Evolutionary conservation across 1,139 yeast genomes (phyloP), one percentile per base, ranked within the genome.

Genomic region (Blastobotrys illinoisensis): DNA sequence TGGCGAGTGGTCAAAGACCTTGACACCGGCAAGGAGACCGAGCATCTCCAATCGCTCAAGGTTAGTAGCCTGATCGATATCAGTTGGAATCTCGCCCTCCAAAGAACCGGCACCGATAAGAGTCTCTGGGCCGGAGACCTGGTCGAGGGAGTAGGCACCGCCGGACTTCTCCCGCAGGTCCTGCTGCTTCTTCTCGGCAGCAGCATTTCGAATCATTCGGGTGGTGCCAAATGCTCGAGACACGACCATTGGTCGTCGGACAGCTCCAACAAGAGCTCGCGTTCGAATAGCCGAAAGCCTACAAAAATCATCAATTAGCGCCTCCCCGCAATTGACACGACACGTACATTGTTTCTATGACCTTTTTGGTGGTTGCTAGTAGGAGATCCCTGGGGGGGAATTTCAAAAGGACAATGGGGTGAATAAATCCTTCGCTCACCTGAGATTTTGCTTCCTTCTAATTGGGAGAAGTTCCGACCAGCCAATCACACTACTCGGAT

Each of bases 21-120:
- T 98, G 64, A 93, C 81, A 81, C 99, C 99, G 76, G 90, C 97
- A 73, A 87, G 77, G 77, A 90, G 88, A 79, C 96, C 97, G 70
- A 93, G 83, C 68, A 88, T 74, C 80, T 93, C 99, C 67, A 90
- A 81, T 84, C 99, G 90, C 76, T 88, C 98, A 71, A 93, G 80
- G 87, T 99, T 99, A 56, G 99, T 95, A 67, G 97, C 91, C 78
- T 91, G 98, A 69, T 93, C 97, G 67, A 88, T 71, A 74, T 91
- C 96, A 58, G 96, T 83, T 72, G 99, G 98, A 67, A 93, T 84
- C 56, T 86, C 79, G 67, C 95, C 96, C 61, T 74, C 76, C 67
- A 79, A 76, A 62, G 96, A 96, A 81, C 97, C 97, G 57, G 86
- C 83, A 74, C 97, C 97, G 65, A 90, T 82, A 74, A 93, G 82